A percentile compares a stretch with the other conserved stretches of the same genome.
These are phyloP conservation scores for Globisporangium spinosum DNA, from an alignment of 352 stramenopile genomes.

Conservation along the genomic window DNA sequence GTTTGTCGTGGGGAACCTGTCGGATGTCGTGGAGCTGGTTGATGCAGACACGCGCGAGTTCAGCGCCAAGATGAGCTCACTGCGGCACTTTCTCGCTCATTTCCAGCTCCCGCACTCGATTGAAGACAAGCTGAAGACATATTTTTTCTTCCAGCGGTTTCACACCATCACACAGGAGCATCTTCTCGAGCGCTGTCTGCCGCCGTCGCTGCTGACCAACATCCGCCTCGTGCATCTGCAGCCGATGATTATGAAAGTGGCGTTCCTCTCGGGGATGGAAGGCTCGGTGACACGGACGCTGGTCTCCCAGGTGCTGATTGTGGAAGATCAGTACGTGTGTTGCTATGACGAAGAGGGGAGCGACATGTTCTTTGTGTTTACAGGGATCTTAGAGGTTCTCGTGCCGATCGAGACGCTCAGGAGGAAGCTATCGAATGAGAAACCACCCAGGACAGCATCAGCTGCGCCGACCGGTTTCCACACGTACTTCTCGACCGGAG, in stretches of 20 bases:
- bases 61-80: constrained; percentile 47
- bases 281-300: constrained; percentile 50
- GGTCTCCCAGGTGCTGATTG: constrained; percentile 40
- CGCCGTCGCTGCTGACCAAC: constrained; percentile 48
- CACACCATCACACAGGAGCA: constrained; percentile 63
- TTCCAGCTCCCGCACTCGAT: constrained; percentile 44
- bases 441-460: neutral
- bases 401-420: constrained; percentile 23
- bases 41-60: constrained; percentile 53
- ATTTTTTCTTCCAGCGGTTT: constrained; percentile 61
- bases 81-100: constrained; percentile 50
- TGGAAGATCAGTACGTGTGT: constrained; percentile 47
- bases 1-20: constrained; percentile 58
- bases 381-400: constrained; percentile 45
- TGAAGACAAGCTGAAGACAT: constrained; percentile 58
- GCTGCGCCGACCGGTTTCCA: neutral
- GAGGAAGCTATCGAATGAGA: constrained; percentile 10
- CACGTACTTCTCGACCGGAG: constrained; percentile 9
- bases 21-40: constrained; percentile 50
- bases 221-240: constrained; percentile 52
- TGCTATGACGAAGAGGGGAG: constrained; percentile 40
- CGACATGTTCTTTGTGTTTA: constrained; percentile 67
- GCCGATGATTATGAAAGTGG: constrained; percentile 57
- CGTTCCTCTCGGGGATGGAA: constrained; percentile 50
- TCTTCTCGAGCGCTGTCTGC: constrained; percentile 41